Evolutionary conservation across 2,329 filamentous ascomycete genomes (phyloP).

Genomic region (Alternaria tenuissima): DNA sequence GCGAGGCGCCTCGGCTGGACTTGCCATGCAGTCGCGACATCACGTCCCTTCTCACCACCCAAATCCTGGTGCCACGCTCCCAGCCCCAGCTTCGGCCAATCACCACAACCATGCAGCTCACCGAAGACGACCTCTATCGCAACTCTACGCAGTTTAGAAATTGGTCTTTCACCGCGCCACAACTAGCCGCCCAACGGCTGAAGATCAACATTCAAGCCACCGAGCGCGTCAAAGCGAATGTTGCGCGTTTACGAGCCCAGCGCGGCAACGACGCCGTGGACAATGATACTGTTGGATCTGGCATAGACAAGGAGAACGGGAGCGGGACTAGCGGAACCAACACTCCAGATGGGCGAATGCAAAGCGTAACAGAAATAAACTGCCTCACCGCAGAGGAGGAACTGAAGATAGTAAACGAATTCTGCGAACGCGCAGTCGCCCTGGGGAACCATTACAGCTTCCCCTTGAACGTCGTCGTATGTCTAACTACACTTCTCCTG

Average conservation of each 20-base stretch:
- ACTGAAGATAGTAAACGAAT: slow-evolving; percentile 80
- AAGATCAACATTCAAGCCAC: slow-evolving; percentile 83
- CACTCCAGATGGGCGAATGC: slow-evolving; percentile 33
- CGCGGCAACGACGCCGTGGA: slow-evolving; percentile 45
- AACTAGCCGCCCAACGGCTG: slow-evolving; percentile 74
- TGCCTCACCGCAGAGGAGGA: slow-evolving; percentile 88
- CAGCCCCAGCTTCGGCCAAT: slow-evolving; percentile 13
- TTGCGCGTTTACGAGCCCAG: slow-evolving; percentile 58
- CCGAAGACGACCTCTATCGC: slow-evolving; percentile 90
- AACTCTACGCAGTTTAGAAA: slow-evolving; percentile 88
- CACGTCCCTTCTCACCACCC: slow-evolving; percentile 1
- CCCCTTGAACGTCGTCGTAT: slow-evolving; percentile 67
- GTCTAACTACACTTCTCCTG: not conserved
- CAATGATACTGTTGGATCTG: slow-evolving; percentile 28
- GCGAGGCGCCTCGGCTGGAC: slow-evolving; percentile 24
- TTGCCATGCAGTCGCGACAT: slow-evolving; percentile 20
- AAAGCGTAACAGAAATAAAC: slow-evolving; percentile 64
- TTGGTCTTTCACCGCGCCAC: slow-evolving; percentile 86
- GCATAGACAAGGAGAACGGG: slow-evolving; percentile 48
- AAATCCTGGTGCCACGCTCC: not conserved
- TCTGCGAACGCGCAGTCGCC: slow-evolving; percentile 68
- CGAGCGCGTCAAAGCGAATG: slow-evolving; percentile 68
- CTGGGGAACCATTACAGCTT: slow-evolving; percentile 67
- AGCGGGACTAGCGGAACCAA: slow-evolving; percentile 35
- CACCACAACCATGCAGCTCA: slow-evolving; percentile 60